Percentiles rank a stretch among this genome's conserved stretches.
phyloP scores from a whole-genome alignment of 306 rosid genomes.

The Pachyrhizus erosus region DNA sequence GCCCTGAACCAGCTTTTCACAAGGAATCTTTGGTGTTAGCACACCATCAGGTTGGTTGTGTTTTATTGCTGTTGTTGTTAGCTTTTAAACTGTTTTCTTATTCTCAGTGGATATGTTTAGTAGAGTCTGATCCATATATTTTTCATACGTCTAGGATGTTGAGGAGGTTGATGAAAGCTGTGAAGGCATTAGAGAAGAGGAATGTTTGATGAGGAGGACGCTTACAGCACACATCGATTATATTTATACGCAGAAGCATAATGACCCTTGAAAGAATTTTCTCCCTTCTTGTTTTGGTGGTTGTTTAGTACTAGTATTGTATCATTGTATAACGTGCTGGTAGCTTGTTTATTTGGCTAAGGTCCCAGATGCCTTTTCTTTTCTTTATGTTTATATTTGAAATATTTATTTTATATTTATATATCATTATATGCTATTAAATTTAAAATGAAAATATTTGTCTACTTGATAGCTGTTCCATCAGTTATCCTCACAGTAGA shows the following conservation, averaged over 20 bases:
- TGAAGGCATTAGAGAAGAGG: conserved; percentile 50
- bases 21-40: neutral
- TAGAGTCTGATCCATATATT: neutral
- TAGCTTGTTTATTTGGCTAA: conserved; percentile 4
- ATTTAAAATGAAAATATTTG: neutral
- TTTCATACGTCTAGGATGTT: conserved; percentile 10
- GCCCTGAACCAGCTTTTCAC: conserved; percentile 44
- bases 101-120: neutral
- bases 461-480: neutral
- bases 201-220: conserved; percentile 64
- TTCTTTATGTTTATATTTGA: neutral
- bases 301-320: neutral
- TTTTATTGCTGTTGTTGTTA: neutral
- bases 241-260: conserved; percentile 58
- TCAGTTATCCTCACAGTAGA: too few species aligned
- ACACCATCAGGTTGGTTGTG: conserved; percentile 29
- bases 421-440: too few species aligned
- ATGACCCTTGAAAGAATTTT: conserved; percentile 46
- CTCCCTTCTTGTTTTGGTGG: neutral
- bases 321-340: neutral
- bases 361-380: neutral
- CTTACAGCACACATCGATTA: conserved; percentile 61
- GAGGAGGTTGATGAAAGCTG: conserved; percentile 43
- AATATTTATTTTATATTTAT: neutral
- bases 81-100: neutral